Percentiles rank a stretch among this genome's conserved stretches.
These are phyloP conservation scores for Tetrahymena malaccensis DNA, from an alignment of 73 alveolate species.

Conservation along the genomic window DNA sequence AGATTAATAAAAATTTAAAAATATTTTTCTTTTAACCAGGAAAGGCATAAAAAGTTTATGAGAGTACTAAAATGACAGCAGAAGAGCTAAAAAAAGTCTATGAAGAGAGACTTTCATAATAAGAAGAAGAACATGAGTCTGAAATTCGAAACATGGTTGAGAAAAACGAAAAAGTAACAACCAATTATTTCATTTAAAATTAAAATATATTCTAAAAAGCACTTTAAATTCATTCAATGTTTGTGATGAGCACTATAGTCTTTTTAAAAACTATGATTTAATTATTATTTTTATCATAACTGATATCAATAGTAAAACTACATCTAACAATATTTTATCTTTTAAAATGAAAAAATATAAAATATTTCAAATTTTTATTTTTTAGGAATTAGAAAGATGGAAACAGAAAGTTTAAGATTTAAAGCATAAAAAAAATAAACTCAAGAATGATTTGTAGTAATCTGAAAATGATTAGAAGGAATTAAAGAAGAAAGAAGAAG, in stretches of 20 bases:
- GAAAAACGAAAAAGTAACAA: slow-evolving; percentile 8
- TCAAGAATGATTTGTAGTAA: slow-evolving; percentile 35
- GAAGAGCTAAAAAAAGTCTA: slow-evolving; percentile 57
- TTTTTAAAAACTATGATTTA: no score
- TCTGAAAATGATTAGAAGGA: slow-evolving; percentile 37
- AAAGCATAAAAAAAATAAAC: slow-evolving; percentile 15
- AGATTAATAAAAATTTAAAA: no score
- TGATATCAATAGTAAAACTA: no score
- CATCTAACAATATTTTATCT: no score
- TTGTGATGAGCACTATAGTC: no score
- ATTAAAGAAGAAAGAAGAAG: slow-evolving; percentile 25
- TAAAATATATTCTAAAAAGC: neutral
- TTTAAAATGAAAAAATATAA: no score
- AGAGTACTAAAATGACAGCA: slow-evolving; percentile 57
- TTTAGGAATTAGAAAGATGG: neutral
- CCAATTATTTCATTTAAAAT: no score
- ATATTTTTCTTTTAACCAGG: neutral
- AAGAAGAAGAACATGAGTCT: slow-evolving; percentile 74
- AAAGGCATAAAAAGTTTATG: slow-evolving; percentile 48
- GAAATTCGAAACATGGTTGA: slow-evolving; percentile 54
- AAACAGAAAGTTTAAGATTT: slow-evolving; percentile 3
- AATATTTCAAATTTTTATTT: neutral
- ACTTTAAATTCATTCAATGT: neutral
- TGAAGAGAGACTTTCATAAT: slow-evolving; percentile 65
- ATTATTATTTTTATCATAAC: no score